phyloP scores from a whole-genome alignment of 1,284 basidiomycete genomes.

The Ceratobasidium sp. region DNA sequence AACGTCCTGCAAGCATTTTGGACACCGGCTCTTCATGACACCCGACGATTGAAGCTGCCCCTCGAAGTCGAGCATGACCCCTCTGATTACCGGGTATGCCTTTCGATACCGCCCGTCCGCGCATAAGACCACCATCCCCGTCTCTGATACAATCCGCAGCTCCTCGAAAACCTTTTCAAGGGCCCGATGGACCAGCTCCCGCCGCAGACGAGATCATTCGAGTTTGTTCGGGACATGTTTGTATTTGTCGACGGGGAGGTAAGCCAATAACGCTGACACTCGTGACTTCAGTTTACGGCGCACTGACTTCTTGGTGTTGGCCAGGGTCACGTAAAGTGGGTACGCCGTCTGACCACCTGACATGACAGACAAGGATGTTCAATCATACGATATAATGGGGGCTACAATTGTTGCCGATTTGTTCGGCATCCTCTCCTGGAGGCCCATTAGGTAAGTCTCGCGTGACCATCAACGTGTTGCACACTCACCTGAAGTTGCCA shows the following conservation, averaged over 20 bases:
- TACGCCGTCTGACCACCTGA: constrained; percentile 2
- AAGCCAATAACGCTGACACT: constrained; percentile 38
- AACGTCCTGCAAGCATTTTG: constrained; percentile 4
- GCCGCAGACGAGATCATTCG: neutral
- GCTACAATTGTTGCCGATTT: neutral
- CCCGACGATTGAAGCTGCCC: constrained; percentile 4
- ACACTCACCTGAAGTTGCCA: constrained; percentile 30
- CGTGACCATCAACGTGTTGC: neutral
- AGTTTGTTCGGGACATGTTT: neutral
- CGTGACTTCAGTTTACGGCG: constrained; percentile 28
- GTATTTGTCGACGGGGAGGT: constrained; percentile 44
- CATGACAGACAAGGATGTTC: constrained; percentile 15
- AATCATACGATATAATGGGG: constrained; percentile 13
- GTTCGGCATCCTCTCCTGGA: neutral
- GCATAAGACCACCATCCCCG: neutral
- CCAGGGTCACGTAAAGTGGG: constrained; percentile 36
- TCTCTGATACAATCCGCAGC: constrained; percentile 4
- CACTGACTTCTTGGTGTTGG: constrained; percentile 44
- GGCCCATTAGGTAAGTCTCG: neutral
- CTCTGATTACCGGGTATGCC: constrained; percentile 1
- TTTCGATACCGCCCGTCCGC: constrained; percentile 5
- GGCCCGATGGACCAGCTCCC: constrained; percentile 7
- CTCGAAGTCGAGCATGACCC: neutral
- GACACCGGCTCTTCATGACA: neutral
- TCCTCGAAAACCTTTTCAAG: neutral